A percentile compares a stretch with the other conserved stretches of the same genome.
Conservation (phyloP, 805 yeast species). For the Monosporozyma siamensis region DNA sequence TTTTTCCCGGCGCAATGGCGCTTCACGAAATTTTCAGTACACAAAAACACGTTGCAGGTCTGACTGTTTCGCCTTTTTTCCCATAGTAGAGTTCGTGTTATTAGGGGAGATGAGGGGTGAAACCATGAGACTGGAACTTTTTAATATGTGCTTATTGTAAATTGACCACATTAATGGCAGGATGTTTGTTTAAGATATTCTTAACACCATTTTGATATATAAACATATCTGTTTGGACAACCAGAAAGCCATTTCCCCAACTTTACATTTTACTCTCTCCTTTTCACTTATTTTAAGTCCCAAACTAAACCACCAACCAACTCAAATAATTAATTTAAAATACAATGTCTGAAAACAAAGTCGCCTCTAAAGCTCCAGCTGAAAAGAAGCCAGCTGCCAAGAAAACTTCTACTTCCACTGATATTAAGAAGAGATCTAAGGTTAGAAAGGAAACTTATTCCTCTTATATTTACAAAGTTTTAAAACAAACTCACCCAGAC, state of each 20-base stretch:
- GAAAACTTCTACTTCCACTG: slow-evolving; percentile 71
- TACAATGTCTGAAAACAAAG: slow-evolving; percentile 52
- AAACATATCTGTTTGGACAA: not conserved
- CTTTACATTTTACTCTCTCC: no score
- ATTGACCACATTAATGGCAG: no score
- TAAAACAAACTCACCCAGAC: slow-evolving; percentile 98
- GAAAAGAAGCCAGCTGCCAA: slow-evolving; percentile 62
- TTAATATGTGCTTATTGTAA: no score
- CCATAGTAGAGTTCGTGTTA: no score
- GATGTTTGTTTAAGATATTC: no score
- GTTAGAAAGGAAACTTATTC: slow-evolving; percentile 97
- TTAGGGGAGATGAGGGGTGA: no score
- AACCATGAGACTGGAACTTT: not conserved
- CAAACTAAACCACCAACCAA: not conserved
- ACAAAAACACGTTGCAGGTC: not conserved
- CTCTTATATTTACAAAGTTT: slow-evolving; percentile 95
- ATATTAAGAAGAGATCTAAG: slow-evolving; percentile 86
- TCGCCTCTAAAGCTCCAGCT: slow-evolving; percentile 23
- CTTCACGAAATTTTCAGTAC: not conserved
- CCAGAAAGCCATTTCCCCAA: not conserved
- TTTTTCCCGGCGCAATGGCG: no score
- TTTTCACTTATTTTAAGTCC: no score
- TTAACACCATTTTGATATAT: no score
- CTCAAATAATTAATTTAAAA: slow-evolving; percentile 27
- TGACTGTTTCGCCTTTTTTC: not conserved